These are phyloP conservation scores for Tolypocladium paradoxum DNA, from an alignment of 2,329 filamentous ascomycete species.

Conservation along the genomic window DNA sequence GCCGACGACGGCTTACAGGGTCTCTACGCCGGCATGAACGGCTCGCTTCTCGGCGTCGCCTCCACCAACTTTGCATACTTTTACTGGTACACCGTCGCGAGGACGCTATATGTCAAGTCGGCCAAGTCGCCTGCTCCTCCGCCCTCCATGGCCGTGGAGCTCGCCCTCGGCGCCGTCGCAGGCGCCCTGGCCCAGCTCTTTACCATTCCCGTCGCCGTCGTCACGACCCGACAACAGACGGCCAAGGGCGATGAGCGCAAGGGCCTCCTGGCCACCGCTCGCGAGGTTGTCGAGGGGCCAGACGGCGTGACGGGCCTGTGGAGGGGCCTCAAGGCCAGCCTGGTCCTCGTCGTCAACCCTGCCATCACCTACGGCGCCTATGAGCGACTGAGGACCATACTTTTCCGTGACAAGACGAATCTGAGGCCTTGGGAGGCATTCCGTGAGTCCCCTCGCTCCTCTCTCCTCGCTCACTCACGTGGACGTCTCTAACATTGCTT, in stretches of 20 bases:
- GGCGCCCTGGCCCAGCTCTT: slow-evolving; percentile 90
- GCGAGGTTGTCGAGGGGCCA: slow-evolving; percentile 80
- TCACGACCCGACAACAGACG: slow-evolving; percentile 94
- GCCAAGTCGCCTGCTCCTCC: slow-evolving; percentile 34
- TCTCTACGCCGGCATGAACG: slow-evolving; percentile 81
- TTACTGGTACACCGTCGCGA: slow-evolving; percentile 93
- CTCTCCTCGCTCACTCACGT: neutral
- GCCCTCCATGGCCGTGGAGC: slow-evolving; percentile 71
- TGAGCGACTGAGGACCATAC: slow-evolving; percentile 66
- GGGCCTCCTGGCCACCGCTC: slow-evolving; percentile 75
- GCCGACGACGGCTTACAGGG: slow-evolving; percentile 69
- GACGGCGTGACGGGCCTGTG: slow-evolving; percentile 85
- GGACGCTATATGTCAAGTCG: slow-evolving; percentile 63
- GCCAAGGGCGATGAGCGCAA: slow-evolving; percentile 76
- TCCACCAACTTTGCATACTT: slow-evolving; percentile 99
- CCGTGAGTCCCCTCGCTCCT: slow-evolving; percentile 44
- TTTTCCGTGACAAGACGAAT: slow-evolving; percentile 68
- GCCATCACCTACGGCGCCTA: slow-evolving; percentile 97
- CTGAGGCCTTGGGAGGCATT: slow-evolving; percentile 84
- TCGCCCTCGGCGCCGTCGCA: slow-evolving; percentile 74
- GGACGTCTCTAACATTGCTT: neutral
- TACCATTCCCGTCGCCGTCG: slow-evolving; percentile 90
- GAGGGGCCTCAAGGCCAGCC: slow-evolving; percentile 89
- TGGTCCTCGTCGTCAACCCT: slow-evolving; percentile 92
- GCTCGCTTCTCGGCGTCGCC: slow-evolving; percentile 80